A percentile compares a stretch with the other conserved stretches of the same genome.
Evolutionary conservation across 371 early-diverging fungal species (phyloP).

Genomic region (Entomophthora muscae): DNA sequence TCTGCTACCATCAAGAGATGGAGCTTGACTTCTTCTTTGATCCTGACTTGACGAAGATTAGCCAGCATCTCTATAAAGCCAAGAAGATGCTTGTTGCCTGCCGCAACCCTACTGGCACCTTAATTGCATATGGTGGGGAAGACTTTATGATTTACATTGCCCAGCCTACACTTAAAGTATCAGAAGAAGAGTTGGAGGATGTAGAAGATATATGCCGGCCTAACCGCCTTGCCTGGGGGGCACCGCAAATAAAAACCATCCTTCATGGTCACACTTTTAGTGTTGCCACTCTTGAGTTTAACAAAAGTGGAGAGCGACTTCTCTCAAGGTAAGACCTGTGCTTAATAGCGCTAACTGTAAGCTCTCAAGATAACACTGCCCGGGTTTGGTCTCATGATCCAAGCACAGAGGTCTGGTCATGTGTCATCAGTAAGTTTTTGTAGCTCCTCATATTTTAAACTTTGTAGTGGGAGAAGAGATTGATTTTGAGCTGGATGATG

Average conservation of each 20-base stretch:
- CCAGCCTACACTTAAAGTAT: not conserved
- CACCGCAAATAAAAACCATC: not conserved
- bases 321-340: not conserved
- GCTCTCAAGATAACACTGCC: not conserved
- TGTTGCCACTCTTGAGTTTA: constrained; percentile 1
- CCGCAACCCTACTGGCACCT: not conserved
- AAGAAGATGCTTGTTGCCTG: not conserved
- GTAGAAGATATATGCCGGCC: not conserved
- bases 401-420: not conserved
- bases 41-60: not conserved
- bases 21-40: not conserved
- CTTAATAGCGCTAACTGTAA: not conserved
- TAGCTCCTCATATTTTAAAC: not conserved
- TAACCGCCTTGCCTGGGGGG: not conserved
- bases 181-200: not conserved
- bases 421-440: not conserved
- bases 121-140: not conserved
- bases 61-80: not conserved
- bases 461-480: not conserved
- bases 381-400: constrained; percentile 2
- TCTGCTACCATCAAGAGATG: not conserved
- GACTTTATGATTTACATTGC: constrained; percentile 3
- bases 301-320: not conserved
- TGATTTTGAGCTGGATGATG: not conserved
- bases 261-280: constrained; percentile 1